Conservation (phyloP, 1,284 basidiomycete species). For the Apiotrichum gracile region DNA sequence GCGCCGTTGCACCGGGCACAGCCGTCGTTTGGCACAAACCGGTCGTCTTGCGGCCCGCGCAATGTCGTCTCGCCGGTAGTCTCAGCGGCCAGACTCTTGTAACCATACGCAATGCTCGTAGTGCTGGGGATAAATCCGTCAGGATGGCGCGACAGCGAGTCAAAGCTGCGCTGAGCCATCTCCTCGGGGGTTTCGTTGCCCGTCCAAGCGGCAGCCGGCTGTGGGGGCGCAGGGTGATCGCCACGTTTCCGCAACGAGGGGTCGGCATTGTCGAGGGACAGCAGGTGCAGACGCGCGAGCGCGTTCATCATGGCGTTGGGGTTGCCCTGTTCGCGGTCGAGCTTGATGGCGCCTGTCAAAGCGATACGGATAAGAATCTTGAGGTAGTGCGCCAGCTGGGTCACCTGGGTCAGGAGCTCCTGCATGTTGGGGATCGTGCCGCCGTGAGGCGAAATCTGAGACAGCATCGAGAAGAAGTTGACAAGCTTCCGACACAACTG, state of each 20-base stretch:
- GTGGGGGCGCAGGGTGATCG: slow-evolving; percentile 25
- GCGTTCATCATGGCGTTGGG: slow-evolving; percentile 80
- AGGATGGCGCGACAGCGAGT: slow-evolving; percentile 37
- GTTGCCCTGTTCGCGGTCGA: slow-evolving; percentile 83
- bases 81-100: slow-evolving; percentile 73
- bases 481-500: slow-evolving; percentile 99
- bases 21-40: slow-evolving; percentile 59
- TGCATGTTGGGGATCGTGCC: slow-evolving; percentile 68
- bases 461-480: slow-evolving; percentile 90
- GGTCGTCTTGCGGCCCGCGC: slow-evolving; percentile 41
- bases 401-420: slow-evolving; percentile 94
- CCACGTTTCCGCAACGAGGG: slow-evolving; percentile 58
- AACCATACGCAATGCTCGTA: slow-evolving; percentile 66
- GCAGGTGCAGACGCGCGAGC: slow-evolving; percentile 82
- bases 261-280: slow-evolving; percentile 81
- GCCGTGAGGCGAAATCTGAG: slow-evolving; percentile 51
- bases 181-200: slow-evolving; percentile 31
- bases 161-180: slow-evolving; percentile 35
- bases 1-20: slow-evolving; percentile 84
- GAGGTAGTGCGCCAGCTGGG: slow-evolving; percentile 95
- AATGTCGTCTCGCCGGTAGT: slow-evolving; percentile 82
- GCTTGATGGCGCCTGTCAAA: slow-evolving; percentile 87
- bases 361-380: slow-evolving; percentile 99
- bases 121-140: slow-evolving; percentile 60
- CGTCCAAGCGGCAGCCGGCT: slow-evolving; percentile 8